A percentile compares a stretch with the other conserved stretches of the same genome.
These are phyloP conservation scores for Rosa lucieae DNA, from an alignment of 306 rosid genomes.

Conservation along the genomic window DNA sequence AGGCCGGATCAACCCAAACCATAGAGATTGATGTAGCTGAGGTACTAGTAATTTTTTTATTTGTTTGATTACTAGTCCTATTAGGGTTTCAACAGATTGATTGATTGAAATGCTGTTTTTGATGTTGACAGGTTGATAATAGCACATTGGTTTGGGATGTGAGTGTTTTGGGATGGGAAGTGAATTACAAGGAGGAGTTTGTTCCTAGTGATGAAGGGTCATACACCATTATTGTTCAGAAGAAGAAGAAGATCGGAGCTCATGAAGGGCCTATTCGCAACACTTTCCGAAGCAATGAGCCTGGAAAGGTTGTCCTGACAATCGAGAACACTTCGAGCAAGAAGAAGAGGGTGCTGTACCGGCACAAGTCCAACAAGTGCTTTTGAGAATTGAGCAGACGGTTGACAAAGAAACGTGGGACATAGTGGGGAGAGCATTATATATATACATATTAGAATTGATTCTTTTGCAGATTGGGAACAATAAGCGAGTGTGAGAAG, in stretches of 20 bases:
- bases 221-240: conserved; percentile 46
- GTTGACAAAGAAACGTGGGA: background rate
- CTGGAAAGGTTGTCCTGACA: conserved; percentile 43
- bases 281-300: conserved; percentile 37
- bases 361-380: conserved; percentile 44
- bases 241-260: conserved; percentile 38
- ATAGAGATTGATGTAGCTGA: conserved; percentile 34
- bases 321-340: conserved; percentile 38
- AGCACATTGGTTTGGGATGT: conserved; percentile 37
- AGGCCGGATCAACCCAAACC: conserved; percentile 35
- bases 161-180: conserved; percentile 46
- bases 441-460: background rate
- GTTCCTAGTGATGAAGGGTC: conserved; percentile 44
- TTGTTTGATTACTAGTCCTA: background rate
- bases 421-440: background rate
- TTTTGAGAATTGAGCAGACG: background rate
- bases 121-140: conserved; percentile 16
- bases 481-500: conserved; percentile 16
- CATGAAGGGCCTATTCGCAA: conserved; percentile 40
- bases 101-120: background rate
- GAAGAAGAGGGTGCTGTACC: conserved; percentile 43
- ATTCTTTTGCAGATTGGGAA: conserved; percentile 20
- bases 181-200: conserved; percentile 43
- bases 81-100: background rate
- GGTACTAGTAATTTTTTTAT: conserved; percentile 19